Evolutionary conservation across 441 rosid genomes (phyloP).

Genomic region (Rhodomyrtus psidioides): DNA sequence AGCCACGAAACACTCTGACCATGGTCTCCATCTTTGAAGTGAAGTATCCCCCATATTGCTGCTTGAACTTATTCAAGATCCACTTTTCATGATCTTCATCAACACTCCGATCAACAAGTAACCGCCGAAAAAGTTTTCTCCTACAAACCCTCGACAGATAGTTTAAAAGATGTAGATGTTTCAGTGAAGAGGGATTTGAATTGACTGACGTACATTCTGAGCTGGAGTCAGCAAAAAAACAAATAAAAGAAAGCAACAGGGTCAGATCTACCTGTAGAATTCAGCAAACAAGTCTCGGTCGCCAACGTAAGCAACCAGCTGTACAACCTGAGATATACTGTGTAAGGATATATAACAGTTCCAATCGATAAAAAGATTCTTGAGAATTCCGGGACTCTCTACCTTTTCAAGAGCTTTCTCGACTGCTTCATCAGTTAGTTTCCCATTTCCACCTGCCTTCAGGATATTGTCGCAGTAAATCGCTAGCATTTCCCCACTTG

Average conservation of each 20-base stretch:
- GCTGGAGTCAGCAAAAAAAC: neutral
- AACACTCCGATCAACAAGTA: conserved; percentile 3
- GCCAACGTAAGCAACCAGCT: conserved; percentile 6
- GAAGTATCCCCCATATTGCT: conserved; percentile 6
- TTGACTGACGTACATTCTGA: neutral
- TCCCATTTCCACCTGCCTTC: conserved; percentile 8
- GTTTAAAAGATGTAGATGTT: neutral
- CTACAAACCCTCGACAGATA: neutral
- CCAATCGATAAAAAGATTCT: neutral
- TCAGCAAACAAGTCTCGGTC: conserved; percentile 12
- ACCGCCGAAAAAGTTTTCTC: conserved; percentile 7
- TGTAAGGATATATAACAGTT: neutral
- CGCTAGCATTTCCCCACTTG: conserved; percentile 7
- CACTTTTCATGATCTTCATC: conserved; percentile 10
- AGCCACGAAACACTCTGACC: neutral
- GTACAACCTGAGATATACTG: neutral
- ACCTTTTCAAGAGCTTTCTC: conserved; percentile 8
- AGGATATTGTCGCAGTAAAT: conserved; percentile 10
- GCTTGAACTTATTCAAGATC: conserved; percentile 9
- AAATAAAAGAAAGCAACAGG: neutral
- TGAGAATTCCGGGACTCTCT: neutral
- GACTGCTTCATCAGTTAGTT: conserved; percentile 6
- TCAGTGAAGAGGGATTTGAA: neutral
- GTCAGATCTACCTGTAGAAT: conserved; percentile 3
- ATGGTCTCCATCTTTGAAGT: conserved; percentile 15